A percentile compares a stretch with the other conserved stretches of the same genome.
These are phyloP conservation scores for Hippophae tibetana DNA, from an alignment of 306 rosid species.

Conservation along the genomic window DNA sequence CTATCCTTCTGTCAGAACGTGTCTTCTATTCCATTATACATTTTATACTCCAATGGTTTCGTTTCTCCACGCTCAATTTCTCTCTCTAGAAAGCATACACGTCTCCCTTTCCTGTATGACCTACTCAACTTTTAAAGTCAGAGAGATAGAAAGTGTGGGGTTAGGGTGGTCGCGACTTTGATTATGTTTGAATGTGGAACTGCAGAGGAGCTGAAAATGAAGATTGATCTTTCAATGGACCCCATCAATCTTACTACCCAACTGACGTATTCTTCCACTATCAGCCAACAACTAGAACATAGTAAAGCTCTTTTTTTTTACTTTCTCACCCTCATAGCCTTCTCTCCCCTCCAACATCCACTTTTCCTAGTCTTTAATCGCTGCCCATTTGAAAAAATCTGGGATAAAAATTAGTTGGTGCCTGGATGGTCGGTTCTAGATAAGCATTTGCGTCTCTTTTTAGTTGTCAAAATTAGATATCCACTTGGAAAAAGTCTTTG, in stretches of 20 bases:
- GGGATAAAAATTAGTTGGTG: slow-evolving; percentile 17
- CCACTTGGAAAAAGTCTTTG: slow-evolving; percentile 26
- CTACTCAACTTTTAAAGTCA: too few relatives aligned
- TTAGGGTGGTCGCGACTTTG: too few relatives aligned
- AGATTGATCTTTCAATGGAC: slow-evolving; percentile 12
- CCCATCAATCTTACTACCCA: slow-evolving; percentile 45
- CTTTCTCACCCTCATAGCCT: slow-evolving; percentile 27
- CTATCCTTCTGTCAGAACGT: too few relatives aligned
- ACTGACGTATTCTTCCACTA: slow-evolving; percentile 54
- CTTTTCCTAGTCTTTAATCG: slow-evolving; percentile 62
- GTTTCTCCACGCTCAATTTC: too few relatives aligned
- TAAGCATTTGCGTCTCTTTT: slow-evolving; percentile 37
- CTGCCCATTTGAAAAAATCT: slow-evolving; percentile 35
- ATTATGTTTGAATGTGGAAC: too few relatives aligned
- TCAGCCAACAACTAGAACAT: slow-evolving; percentile 43
- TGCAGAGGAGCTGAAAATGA: too few relatives aligned
- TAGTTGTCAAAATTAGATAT: slow-evolving; percentile 35
- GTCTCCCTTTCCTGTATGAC: too few relatives aligned
- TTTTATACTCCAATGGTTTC: too few relatives aligned
- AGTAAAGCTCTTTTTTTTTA: slow-evolving; percentile 31
- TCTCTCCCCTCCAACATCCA: slow-evolving; percentile 16
- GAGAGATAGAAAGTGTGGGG: too few relatives aligned
- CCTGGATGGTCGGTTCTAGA: slow-evolving; percentile 51
- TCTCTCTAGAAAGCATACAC: too few relatives aligned
- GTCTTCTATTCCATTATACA: too few relatives aligned